phyloP scores from a whole-genome alignment of 305 asterid genomes.

The Vinca major region DNA sequence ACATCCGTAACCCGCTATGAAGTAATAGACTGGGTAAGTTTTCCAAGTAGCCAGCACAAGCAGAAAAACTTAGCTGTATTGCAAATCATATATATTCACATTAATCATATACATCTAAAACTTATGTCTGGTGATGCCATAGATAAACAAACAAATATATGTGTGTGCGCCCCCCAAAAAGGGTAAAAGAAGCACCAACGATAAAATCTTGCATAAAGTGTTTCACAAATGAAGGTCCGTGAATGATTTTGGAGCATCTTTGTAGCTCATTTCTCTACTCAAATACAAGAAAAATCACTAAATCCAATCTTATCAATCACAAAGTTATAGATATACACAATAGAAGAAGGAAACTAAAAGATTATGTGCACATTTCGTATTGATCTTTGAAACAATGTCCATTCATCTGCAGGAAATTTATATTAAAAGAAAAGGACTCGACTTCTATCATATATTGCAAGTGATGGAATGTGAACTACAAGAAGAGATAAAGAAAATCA shows the following conservation, averaged over 20 bases:
- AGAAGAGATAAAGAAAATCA: slow-evolving; percentile 6
- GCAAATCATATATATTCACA: background rate
- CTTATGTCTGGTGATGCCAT: background rate
- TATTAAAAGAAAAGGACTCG: background rate
- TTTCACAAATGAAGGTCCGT: background rate
- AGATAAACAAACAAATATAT: too few relatives aligned
- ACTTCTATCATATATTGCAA: background rate
- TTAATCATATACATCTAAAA: background rate
- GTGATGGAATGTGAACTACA: background rate
- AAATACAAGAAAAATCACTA: background rate
- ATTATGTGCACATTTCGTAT: background rate
- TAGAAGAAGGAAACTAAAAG: background rate
- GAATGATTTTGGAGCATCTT: background rate
- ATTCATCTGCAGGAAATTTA: background rate
- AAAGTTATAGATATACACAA: too few relatives aligned
- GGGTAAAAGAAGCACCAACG: background rate
- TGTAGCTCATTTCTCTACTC: background rate
- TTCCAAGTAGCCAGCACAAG: background rate
- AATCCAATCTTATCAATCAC: background rate
- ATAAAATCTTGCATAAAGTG: background rate
- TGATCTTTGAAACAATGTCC: background rate
- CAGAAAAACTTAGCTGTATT: background rate
- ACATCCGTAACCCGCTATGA: background rate
- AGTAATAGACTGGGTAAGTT: background rate
- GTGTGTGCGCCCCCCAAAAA: background rate